phyloP scores from a whole-genome alignment of 139 green algal genomes.

The Tetraselmis chui region DNA sequence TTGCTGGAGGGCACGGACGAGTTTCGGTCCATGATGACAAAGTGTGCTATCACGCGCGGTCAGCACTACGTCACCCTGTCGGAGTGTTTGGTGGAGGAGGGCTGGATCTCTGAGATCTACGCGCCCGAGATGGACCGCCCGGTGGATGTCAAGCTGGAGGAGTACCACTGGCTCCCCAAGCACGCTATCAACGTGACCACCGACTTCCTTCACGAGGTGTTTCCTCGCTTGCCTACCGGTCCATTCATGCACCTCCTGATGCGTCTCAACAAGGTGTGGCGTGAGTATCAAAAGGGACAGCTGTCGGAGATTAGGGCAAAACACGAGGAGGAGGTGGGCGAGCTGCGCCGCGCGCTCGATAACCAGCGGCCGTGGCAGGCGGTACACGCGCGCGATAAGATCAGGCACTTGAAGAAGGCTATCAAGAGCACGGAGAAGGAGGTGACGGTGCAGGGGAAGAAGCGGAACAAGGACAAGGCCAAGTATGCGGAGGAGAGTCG shows the following conservation, averaged over 20 bases:
- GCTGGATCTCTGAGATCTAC: background rate
- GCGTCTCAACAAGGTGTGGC: background rate
- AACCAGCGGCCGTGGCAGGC: background rate
- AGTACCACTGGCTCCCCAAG: background rate
- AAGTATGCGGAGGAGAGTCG: background rate
- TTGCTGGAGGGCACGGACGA: background rate
- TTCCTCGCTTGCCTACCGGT: background rate
- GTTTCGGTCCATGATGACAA: background rate
- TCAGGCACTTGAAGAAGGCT: background rate
- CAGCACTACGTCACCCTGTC: background rate
- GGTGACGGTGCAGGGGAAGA: background rate
- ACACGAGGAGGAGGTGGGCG: background rate
- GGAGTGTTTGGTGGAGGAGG: background rate
- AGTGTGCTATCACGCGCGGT: background rate
- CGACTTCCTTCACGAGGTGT: background rate
- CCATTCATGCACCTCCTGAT: background rate
- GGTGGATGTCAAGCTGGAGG: background rate
- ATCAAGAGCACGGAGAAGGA: background rate
- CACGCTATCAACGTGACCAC: background rate
- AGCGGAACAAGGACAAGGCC: background rate
- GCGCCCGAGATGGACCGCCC: background rate
- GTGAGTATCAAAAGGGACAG: background rate
- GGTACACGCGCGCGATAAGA: background rate
- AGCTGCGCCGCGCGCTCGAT: background rate
- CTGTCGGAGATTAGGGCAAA: background rate